Base-by-base conservation (phyloP, 2,329 filamentous ascomycete species). In the Paramyrothecium sp. region DNA sequence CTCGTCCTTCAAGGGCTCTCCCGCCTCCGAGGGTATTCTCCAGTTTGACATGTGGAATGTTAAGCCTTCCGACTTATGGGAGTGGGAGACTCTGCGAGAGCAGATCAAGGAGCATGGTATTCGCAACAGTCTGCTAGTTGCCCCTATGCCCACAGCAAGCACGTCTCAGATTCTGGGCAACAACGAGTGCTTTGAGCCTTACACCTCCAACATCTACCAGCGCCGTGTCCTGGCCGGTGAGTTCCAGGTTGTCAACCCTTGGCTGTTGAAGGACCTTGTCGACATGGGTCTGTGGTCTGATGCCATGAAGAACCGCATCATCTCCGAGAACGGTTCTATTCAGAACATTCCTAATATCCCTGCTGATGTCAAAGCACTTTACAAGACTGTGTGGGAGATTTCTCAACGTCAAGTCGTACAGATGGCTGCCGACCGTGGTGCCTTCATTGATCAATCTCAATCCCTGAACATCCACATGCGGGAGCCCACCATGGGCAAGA, bases 241-340 rank as follows among this genome's bases (percentile, higher is more conserved):
- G 76, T 99, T 99, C 87, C 95, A 99, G 80, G 92, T 99, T 55
- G 95, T 99, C 75, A 99, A 99, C 82, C 95, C 95, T 54, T 99
- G 95, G 95, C 80, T 99, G 61, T 87, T 99, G 60, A 97, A 97
- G 83, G 95, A 99, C 69, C 87, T 99, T 30, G 95, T 99, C 65
- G 95, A 99, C 71, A 91, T 97, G 81, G 95, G 95, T 60, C 84
- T 99, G 49, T 99, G 95, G 95, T 97, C 94, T 51, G 94, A 99
- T 78, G 92, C 92, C 80, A 99, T 99, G 95, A 99, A 99, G 89
- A 99, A 99, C 83, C 92, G 95, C 68, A 99, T 99, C 83, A 99
- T 99, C 70, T 90, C 95, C 57, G 94, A 97, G 61, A 91, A 91
- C 65, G 95, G 95, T 64, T 98, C 94, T 20, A 90, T 99, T 56